These are phyloP conservation scores for Macrolepiota albuminosa DNA, from an alignment of 768 basidiomycete species.

Conservation along the genomic window DNA sequence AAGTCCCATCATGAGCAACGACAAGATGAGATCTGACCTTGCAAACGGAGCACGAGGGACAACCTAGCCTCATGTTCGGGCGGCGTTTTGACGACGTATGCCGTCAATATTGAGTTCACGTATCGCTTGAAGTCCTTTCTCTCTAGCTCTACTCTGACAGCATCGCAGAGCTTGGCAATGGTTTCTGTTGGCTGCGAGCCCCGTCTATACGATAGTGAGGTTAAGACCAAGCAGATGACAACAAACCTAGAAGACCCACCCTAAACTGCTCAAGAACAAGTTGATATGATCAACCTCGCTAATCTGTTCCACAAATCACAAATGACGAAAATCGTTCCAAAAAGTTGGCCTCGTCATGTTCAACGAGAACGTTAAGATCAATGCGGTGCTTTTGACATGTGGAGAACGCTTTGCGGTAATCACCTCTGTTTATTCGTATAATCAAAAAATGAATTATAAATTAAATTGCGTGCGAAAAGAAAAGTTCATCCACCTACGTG, in stretches of 20 bases:
- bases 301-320: slow-evolving; percentile 81
- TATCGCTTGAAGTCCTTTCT: slow-evolving; percentile 69
- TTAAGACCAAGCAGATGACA: neutral
- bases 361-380: slow-evolving; percentile 84
- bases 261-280: slow-evolving; percentile 78
- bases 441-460: neutral
- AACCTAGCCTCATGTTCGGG: slow-evolving; percentile 89
- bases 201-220: slow-evolving; percentile 37
- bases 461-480: too few species aligned
- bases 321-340: slow-evolving; percentile 58
- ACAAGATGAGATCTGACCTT: slow-evolving; percentile 44
- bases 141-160: slow-evolving; percentile 69
- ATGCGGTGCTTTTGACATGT: slow-evolving; percentile 92
- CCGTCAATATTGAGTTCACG: slow-evolving; percentile 87
- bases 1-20: neutral
- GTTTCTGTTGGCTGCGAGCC: slow-evolving; percentile 53
- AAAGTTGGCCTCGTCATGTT: slow-evolving; percentile 70
- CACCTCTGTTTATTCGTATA: slow-evolving; percentile 39
- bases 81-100: slow-evolving; percentile 88
- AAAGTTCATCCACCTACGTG: slow-evolving; percentile 41
- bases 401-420: slow-evolving; percentile 84
- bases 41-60: slow-evolving; percentile 64
- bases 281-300: too few species aligned
- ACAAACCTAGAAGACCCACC: slow-evolving; percentile 40
- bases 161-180: slow-evolving; percentile 71